Evolutionary conservation across 1,139 yeast genomes (phyloP).

Genomic region (Yamadazyma trypodendri): DNA sequence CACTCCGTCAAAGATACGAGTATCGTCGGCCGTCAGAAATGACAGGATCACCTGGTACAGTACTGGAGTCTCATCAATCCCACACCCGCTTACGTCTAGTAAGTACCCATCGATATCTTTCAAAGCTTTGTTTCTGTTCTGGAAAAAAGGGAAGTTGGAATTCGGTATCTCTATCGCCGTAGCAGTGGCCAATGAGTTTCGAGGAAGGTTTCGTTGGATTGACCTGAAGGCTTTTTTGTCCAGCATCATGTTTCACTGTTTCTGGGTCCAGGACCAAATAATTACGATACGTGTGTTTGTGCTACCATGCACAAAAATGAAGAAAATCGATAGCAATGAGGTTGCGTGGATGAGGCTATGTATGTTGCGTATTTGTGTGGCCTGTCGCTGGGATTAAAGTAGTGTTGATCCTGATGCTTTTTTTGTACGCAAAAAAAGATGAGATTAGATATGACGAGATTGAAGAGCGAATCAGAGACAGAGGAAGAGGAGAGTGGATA

Average conservation of each 20-base stretch:
- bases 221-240: background rate
- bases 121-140: background rate
- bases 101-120: conserved; percentile 2
- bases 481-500: background rate
- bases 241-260: background rate
- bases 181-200: background rate
- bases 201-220: background rate
- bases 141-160: background rate
- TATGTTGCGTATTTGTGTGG: too few species aligned
- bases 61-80: conserved; percentile 1
- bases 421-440: background rate
- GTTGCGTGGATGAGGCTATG: too few species aligned
- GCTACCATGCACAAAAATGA: background rate
- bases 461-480: too few species aligned
- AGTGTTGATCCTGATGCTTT: background rate
- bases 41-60: background rate
- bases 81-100: conserved; percentile 1
- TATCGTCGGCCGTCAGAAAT: background rate
- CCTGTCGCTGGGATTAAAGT: too few species aligned
- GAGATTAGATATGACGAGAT: background rate
- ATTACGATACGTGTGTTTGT: too few species aligned
- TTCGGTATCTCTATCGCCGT: background rate
- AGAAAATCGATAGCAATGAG: too few species aligned
- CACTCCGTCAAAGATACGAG: background rate
- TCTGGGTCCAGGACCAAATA: too few species aligned